Evolutionary conservation across 2,329 filamentous ascomycete genomes (phyloP).

Genomic region (Chaetomiaceae sp.): DNA sequence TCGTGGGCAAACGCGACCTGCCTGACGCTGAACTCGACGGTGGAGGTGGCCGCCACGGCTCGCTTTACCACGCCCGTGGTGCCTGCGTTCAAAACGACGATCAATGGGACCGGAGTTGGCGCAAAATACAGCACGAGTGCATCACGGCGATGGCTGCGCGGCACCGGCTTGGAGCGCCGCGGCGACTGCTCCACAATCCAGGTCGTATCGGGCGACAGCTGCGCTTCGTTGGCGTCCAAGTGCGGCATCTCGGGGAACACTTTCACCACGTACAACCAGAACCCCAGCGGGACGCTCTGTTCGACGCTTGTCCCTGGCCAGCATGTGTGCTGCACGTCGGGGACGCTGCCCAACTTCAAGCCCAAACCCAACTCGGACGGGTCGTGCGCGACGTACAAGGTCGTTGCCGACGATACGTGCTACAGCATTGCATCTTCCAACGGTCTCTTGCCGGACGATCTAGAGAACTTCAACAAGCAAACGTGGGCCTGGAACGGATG

Average conservation of each 20-base stretch:
- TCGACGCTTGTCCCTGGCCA: neutral
- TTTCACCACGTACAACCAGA: slow-evolving; percentile 2
- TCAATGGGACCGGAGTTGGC: neutral
- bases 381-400: slow-evolving; percentile 31
- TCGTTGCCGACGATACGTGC: slow-evolving; percentile 27
- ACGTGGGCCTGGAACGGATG: slow-evolving; percentile 38
- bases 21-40: neutral
- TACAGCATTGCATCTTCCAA: slow-evolving; percentile 23
- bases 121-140: neutral
- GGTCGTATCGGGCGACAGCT: slow-evolving; percentile 33
- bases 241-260: slow-evolving; percentile 33
- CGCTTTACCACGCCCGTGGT: neutral
- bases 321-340: slow-evolving; percentile 2
- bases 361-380: slow-evolving; percentile 26
- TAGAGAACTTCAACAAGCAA: slow-evolving; percentile 35
- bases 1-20: slow-evolving; percentile 21
- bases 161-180: neutral
- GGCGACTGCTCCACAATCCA: slow-evolving; percentile 27
- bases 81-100: neutral
- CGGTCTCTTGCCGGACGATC: slow-evolving; percentile 27
- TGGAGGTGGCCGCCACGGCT: neutral
- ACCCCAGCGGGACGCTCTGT: neutral
- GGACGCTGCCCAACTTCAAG: neutral
- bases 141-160: neutral
- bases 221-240: slow-evolving; percentile 30